Evolutionary conservation across 805 yeast species (phyloP), one percentile per base, ranked within the genome.

Genomic region (Lipomyces anomalus): DNA sequence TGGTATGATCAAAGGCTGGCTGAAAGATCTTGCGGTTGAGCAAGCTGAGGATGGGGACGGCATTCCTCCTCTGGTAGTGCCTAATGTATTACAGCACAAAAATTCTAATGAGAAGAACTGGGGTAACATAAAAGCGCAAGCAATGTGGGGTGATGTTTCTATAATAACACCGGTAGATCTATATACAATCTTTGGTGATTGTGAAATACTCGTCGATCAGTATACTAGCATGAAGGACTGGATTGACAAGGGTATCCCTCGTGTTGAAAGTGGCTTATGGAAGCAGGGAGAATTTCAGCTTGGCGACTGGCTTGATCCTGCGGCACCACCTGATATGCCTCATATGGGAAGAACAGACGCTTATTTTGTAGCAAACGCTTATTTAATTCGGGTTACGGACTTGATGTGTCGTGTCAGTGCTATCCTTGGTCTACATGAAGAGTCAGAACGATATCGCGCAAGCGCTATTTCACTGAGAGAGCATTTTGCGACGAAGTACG

Each of bases 131-230:
- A 16, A 21, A 4, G 22, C 30, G 18, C 44, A 42, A 3, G 51
- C 44, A 6, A 20, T 35, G n/a, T 47, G 51, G 51, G 44, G 55
- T 39, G 62, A 59, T 39, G 60, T 58, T 17, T 30, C 57, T 7
- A 58, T 58, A 18, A 47, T 57, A 37, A 57, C 58, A 24, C 62
- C 62, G 5, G 43, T 47, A 48, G 73, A 42, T 62, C 59, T 52
- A 67, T 67, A 59, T 71, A 72, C 38, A 64, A 62, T 42, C 61
- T 55, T 59, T 67, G 66, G 68, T 65, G 72, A 35, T 3, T 3
- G 4, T 17, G 41, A 26, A 3, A 4, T 38, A 3, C 21, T 38
- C 6, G 6, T 5, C n/a, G 16, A 22, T 6, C 46, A 46, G 16
- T 46, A 42, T 33, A 17, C 17, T 2, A 46, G 50, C 26, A 46